Evolutionary conservation across 73 alveolate genomes (phyloP).

Genomic region (Tetrahymena borealis): DNA sequence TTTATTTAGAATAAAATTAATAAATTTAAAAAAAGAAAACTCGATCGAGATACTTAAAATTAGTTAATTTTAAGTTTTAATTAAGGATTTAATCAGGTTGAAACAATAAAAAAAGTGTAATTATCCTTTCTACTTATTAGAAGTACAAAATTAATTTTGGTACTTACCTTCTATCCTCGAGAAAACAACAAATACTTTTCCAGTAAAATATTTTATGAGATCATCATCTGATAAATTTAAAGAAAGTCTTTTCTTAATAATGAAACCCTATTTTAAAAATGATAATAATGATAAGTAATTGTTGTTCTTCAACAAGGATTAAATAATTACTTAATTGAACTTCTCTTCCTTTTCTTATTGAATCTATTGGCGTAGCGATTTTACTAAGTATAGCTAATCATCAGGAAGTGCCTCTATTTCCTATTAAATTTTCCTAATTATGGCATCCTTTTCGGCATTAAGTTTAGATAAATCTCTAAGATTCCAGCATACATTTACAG

Average conservation of each 20-base stretch:
- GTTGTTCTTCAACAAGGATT: not conserved
- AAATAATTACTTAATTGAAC: not conserved
- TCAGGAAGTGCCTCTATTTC: not conserved
- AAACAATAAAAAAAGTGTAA: no score
- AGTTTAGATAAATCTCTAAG: not conserved
- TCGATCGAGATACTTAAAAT: no score
- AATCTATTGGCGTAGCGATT: not conserved
- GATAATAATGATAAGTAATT: not conserved
- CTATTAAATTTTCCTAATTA: not conserved
- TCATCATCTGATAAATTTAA: not conserved
- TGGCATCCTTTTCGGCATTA: not conserved
- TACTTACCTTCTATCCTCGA: not conserved
- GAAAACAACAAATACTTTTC: not conserved
- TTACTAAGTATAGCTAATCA: not conserved
- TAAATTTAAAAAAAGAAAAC: no score
- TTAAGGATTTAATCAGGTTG: no score
- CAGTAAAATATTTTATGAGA: not conserved
- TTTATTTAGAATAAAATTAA: no score
- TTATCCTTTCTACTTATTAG: no score
- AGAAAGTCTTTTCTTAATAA: not conserved
- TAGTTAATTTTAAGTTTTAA: no score
- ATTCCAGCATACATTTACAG: not conserved
- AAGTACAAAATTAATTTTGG: no score
- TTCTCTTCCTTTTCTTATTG: not conserved
- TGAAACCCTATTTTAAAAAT: not conserved